Conservation (phyloP, 306 rosid species). For the Castanea sativa region DNA sequence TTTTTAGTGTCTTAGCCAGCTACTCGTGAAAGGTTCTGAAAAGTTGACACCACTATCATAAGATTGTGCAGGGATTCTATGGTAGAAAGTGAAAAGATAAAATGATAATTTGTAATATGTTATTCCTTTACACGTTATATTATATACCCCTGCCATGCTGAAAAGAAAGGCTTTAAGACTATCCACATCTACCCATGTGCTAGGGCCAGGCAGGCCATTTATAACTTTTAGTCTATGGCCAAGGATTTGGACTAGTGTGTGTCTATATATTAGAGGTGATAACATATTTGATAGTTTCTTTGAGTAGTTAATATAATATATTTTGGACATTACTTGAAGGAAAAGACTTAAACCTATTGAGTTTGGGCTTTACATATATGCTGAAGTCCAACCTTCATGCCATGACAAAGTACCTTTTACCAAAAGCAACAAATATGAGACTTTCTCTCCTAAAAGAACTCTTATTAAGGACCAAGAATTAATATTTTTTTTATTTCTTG, state of each 20-base stretch:
- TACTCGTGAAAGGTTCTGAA: conserved; percentile 36
- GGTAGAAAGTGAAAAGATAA: conserved; percentile 1
- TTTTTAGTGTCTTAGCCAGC: conserved; percentile 46
- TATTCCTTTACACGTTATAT: neutral
- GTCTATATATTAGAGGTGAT: no score
- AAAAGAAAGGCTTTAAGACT: neutral
- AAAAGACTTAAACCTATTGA: no score
- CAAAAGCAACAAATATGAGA: no score
- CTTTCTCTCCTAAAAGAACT: no score
- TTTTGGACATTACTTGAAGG: no score
- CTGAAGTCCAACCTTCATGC: no score
- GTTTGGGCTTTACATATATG: no score
- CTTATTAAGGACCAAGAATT: no score
- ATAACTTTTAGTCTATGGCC: neutral
- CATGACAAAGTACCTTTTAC: no score
- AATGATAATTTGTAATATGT: neutral
- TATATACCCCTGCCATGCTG: neutral
- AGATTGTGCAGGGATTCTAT: conserved; percentile 11
- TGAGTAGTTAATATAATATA: rapidly evolving
- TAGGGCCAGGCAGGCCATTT: neutral
- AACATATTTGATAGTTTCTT: rapidly evolving
- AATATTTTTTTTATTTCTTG: no score
- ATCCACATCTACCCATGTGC: conserved; percentile 15
- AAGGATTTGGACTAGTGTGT: neutral
- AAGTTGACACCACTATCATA: conserved; percentile 18